These are phyloP conservation scores for Pelargonium australe DNA, from an alignment of 441 rosid genomes.

Conservation along the genomic window DNA sequence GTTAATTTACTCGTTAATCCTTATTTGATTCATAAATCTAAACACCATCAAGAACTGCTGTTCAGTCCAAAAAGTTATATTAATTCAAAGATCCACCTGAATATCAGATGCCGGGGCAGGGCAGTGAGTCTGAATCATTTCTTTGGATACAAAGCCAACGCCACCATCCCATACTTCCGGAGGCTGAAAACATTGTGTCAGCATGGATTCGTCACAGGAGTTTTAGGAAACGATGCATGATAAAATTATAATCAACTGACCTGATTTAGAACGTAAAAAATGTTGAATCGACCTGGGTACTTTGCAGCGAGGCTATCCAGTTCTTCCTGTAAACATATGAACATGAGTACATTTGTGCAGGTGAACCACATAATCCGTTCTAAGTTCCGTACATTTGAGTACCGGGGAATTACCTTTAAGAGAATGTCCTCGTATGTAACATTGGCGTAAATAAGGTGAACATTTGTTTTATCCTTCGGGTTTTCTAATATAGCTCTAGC, in stretches of 20 bases:
- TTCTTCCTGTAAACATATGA: conserved; percentile 52
- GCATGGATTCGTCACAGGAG: no score
- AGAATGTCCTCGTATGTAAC: conserved; percentile 18
- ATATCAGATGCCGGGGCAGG: conserved; percentile 65
- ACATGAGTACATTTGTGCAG: not conserved
- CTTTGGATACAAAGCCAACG: conserved; percentile 60
- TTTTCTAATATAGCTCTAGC: conserved; percentile 21
- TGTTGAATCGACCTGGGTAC: conserved; percentile 61
- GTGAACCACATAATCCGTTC: no score
- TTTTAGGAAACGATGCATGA: no score
- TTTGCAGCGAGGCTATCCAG: conserved; percentile 57
- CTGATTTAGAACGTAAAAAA: conserved; percentile 87
- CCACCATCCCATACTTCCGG: conserved; percentile 82
- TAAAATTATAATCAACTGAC: conserved; percentile 26
- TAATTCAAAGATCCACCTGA: conserved; percentile 30
- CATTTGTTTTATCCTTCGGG: conserved; percentile 17
- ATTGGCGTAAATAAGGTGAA: conserved; percentile 20
- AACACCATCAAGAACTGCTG: no score
- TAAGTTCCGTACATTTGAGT: no score
- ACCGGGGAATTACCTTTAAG: conserved; percentile 13
- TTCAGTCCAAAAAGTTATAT: no score
- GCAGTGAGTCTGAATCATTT: conserved; percentile 60
- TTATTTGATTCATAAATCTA: no score
- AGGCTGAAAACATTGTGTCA: conserved; percentile 34
- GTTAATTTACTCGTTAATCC: not conserved